Conservation (phyloP, 257 asterid species). For the Solanum neorickii region DNA sequence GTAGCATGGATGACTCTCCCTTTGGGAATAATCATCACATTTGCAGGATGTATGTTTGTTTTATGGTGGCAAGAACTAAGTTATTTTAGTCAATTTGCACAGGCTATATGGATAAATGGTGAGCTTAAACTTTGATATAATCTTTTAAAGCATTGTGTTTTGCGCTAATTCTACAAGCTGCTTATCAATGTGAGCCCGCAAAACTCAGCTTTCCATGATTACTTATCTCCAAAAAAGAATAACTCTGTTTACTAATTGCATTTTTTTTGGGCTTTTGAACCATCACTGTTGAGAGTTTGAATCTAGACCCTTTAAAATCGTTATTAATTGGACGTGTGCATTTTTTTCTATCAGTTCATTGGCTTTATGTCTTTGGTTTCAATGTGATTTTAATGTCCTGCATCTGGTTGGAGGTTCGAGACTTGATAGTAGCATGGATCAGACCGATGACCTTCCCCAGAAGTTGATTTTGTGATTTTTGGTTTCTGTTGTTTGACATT, state of each 20-base stretch:
- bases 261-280: not conserved
- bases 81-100: slow-evolving; percentile 65
- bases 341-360: not conserved
- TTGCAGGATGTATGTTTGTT: slow-evolving; percentile 49
- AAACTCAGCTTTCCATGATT: not conserved
- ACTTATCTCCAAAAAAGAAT: not conserved
- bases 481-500: not conserved
- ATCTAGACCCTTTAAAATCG: not conserved
- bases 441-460: not conserved
- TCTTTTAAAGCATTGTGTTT: not conserved
- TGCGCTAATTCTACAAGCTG: not conserved
- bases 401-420: not conserved
- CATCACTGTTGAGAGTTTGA: not conserved
- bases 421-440: not conserved
- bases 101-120: slow-evolving; percentile 82
- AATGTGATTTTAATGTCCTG: not conserved
- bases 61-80: slow-evolving; percentile 85
- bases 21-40: slow-evolving; percentile 49
- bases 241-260: not conserved
- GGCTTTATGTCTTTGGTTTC: not conserved
- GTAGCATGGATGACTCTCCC: slow-evolving; percentile 90
- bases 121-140: slow-evolving; percentile 7
- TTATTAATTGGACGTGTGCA: not conserved
- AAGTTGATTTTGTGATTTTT: not conserved
- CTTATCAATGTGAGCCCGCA: not conserved